phyloP scores from a whole-genome alignment of 2,329 filamentous ascomycete genomes.

The Mycogone perniciosa region DNA sequence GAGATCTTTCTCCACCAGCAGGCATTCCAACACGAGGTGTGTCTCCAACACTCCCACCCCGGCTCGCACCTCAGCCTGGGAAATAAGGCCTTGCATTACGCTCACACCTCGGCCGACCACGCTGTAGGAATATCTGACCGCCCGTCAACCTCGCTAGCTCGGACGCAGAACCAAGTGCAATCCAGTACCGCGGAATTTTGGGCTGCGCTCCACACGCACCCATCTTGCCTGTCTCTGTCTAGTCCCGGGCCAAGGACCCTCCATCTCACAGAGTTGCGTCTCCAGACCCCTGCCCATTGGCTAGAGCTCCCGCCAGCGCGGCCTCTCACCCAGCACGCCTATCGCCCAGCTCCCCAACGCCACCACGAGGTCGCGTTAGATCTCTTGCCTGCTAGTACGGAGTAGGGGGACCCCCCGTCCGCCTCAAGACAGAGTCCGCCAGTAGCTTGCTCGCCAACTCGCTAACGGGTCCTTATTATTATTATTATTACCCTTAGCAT shows the following conservation, averaged over 20 bases:
- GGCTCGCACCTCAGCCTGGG: neutral
- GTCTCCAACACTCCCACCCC: conserved; percentile 4
- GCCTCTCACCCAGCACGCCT: conserved; percentile 14
- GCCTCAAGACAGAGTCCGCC: conserved; percentile 1
- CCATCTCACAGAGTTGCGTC: conserved; percentile 7
- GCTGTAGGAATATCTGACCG: conserved; percentile 16
- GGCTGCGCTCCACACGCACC: conserved; percentile 19
- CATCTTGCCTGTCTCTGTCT: conserved; percentile 14
- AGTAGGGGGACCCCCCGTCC: conserved; percentile 10
- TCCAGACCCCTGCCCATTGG: conserved; percentile 12
- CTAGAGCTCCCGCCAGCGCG: neutral
- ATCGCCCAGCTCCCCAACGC: conserved; percentile 24
- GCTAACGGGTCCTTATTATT: conserved; percentile 14
- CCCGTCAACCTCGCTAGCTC: conserved; percentile 22
- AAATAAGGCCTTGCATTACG: conserved; percentile 5
- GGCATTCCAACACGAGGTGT: conserved; percentile 7
- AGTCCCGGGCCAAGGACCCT: conserved; percentile 10
- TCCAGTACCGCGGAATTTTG: conserved; percentile 29
- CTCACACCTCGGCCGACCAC: conserved; percentile 13
- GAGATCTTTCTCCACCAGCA: too few relatives aligned
- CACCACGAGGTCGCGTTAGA: conserved; percentile 33
- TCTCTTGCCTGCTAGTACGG: conserved; percentile 20
- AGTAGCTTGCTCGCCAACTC: conserved; percentile 13
- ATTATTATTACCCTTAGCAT: conserved; percentile 14
- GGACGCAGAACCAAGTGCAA: conserved; percentile 25